Conservation (phyloP, 1,284 basidiomycete genomes). For the Malassezia japonica region DNA sequence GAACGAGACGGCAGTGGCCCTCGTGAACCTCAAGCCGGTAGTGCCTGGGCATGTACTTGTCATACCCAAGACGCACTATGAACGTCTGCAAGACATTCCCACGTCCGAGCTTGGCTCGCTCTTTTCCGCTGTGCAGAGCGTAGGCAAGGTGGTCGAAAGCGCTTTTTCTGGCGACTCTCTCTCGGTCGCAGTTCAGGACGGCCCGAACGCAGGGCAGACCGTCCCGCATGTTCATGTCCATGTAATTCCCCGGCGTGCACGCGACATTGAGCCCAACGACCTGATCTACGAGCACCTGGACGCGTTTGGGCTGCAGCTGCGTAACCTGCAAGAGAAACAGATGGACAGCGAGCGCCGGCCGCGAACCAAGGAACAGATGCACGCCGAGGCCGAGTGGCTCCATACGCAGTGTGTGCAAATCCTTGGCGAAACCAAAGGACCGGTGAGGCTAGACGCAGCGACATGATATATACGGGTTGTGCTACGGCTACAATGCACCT, state of each 20-base stretch:
- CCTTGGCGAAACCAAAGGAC: too few species aligned
- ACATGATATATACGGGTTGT: neutral
- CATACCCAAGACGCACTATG: slow-evolving; percentile 29
- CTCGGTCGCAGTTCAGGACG: slow-evolving; percentile 43
- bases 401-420: neutral
- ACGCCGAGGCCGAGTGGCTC: slow-evolving; percentile 28
- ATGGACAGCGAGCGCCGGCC: slow-evolving; percentile 31
- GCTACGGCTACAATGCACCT: slow-evolving; percentile 1
- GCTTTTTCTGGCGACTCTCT: slow-evolving; percentile 32
- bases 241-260: slow-evolving; percentile 35
- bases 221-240: slow-evolving; percentile 45
- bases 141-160: slow-evolving; percentile 28
- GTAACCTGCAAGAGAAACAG: slow-evolving; percentile 16
- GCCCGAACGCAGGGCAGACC: slow-evolving; percentile 33
- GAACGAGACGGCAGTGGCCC: slow-evolving; percentile 20
- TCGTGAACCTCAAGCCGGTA: slow-evolving; percentile 47
- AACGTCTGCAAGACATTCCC: slow-evolving; percentile 29
- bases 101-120: slow-evolving; percentile 21
- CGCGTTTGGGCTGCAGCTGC: slow-evolving; percentile 26
- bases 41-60: slow-evolving; percentile 43
- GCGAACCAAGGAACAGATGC: slow-evolving; percentile 31
- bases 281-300: slow-evolving; percentile 29
- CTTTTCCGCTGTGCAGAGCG: slow-evolving; percentile 34
- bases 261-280: slow-evolving; percentile 42
- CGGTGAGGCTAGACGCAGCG: too few species aligned